Conservation (phyloP, 306 rosid species). For the Neltuma alba region DNA sequence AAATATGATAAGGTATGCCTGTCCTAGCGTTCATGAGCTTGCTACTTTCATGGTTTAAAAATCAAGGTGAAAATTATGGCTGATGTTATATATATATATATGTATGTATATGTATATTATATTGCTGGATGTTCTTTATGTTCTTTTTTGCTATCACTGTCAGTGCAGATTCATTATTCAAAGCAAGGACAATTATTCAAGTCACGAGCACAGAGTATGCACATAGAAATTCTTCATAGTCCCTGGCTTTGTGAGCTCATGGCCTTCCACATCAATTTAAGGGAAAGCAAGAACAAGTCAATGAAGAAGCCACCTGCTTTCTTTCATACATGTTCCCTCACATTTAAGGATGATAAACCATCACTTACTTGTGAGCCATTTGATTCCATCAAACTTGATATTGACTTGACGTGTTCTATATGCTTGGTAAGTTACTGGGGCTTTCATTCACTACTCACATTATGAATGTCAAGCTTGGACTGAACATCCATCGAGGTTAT, state of each 20-base stretch:
- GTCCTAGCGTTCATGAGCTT: background rate
- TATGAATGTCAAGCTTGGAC: conserved; percentile 29
- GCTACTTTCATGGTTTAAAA: conserved; percentile 5
- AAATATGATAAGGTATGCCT: conserved; percentile 86
- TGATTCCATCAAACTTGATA: conserved; percentile 79
- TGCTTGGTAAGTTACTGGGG: conserved; percentile 73
- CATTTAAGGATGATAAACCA: conserved; percentile 72
- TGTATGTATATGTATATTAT: no score
- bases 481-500: background rate
- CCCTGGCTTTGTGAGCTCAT: conserved; percentile 97
- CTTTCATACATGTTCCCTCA: conserved; percentile 76
- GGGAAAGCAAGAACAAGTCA: conserved; percentile 59
- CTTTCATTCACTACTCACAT: conserved; percentile 5
- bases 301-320: conserved; percentile 45
- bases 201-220: conserved; percentile 82
- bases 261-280: conserved; percentile 87
- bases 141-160: conserved; percentile 9
- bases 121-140: background rate
- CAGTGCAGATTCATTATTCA: conserved; percentile 80
- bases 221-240: conserved; percentile 87
- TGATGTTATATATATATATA: background rate
- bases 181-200: conserved; percentile 90
- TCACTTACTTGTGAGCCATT: conserved; percentile 80
- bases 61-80: conserved; percentile 18
- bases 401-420: conserved; percentile 88